Evolutionary conservation across 192 early-diverging fungal genomes (phyloP).

Genomic region (Umbelopsis ramanniana): DNA sequence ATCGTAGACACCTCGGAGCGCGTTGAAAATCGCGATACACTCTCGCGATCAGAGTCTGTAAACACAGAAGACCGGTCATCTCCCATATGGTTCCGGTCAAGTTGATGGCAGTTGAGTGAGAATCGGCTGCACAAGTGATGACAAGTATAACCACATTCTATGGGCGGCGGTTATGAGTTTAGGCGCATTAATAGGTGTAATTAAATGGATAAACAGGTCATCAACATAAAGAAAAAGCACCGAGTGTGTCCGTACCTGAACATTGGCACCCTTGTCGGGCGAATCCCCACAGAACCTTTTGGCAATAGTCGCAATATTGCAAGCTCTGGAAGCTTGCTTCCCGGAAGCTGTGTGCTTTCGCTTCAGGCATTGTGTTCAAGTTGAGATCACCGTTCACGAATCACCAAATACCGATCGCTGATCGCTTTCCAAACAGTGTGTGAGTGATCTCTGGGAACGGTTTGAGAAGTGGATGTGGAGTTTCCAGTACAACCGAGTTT

Average conservation of each 20-base stretch:
- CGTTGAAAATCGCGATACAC: conserved; percentile 25
- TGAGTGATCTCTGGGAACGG: not conserved
- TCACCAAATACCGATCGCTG: not conserved
- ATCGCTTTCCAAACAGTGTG: not conserved
- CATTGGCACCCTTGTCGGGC: conserved; percentile 36
- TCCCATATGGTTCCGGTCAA: conserved; percentile 30
- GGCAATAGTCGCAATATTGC: conserved; percentile 39
- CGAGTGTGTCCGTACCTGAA: conserved; percentile 25
- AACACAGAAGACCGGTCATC: conserved; percentile 26
- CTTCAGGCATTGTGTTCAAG: not conserved
- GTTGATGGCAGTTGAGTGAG: conserved; percentile 33
- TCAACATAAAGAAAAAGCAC: no score
- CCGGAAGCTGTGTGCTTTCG: conserved; percentile 15
- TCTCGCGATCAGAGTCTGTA: conserved; percentile 39
- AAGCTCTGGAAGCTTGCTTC: conserved; percentile 31
- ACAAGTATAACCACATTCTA: conserved; percentile 37
- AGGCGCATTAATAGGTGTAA: not conserved
- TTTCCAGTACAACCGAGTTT: not conserved
- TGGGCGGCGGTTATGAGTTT: no score
- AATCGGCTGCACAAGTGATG: conserved; percentile 33
- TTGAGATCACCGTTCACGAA: not conserved
- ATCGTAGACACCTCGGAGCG: conserved; percentile 24
- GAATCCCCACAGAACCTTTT: conserved; percentile 35
- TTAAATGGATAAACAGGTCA: no score
- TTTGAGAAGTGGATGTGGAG: not conserved